phyloP scores from a whole-genome alignment of 2,329 filamentous ascomycete species.

The Penicillium sp. region DNA sequence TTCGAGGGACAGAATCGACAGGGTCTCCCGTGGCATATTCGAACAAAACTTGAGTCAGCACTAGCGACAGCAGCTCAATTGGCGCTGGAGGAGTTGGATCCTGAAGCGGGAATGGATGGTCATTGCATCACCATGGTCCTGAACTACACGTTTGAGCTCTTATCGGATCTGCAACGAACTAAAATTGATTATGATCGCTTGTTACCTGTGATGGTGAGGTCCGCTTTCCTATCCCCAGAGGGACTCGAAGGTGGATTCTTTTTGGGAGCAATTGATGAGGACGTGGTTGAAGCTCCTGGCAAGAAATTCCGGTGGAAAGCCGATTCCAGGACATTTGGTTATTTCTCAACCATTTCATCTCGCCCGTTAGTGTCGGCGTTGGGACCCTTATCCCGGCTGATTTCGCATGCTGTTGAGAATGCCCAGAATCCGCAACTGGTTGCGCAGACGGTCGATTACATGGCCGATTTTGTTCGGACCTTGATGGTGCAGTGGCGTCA shows the following conservation, averaged over 20 bases:
- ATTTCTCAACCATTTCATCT: slow-evolving; percentile 56
- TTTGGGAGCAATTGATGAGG: slow-evolving; percentile 66
- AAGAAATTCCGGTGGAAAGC: slow-evolving; percentile 67
- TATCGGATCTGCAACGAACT: slow-evolving; percentile 61
- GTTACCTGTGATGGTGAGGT: slow-evolving; percentile 67
- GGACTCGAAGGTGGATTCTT: slow-evolving; percentile 78
- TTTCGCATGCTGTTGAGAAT: slow-evolving; percentile 62
- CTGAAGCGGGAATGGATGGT: slow-evolving; percentile 51
- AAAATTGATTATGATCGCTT: slow-evolving; percentile 68
- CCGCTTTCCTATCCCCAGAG: slow-evolving; percentile 68
- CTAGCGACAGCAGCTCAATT: slow-evolving; percentile 75
- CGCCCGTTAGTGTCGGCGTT: slow-evolving; percentile 61
- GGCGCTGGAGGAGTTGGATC: slow-evolving; percentile 62
- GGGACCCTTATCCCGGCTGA: slow-evolving; percentile 63
- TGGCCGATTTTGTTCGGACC: slow-evolving; percentile 66
- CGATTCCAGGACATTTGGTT: slow-evolving; percentile 57
- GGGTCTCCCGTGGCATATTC: slow-evolving; percentile 64
- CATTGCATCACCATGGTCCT: slow-evolving; percentile 66
- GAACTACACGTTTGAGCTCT: slow-evolving; percentile 72
- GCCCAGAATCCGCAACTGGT: slow-evolving; percentile 48
- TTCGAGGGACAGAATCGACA: slow-evolving; percentile 66
- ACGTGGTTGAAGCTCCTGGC: slow-evolving; percentile 58
- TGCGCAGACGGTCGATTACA: slow-evolving; percentile 54
- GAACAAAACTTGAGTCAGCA: slow-evolving; percentile 68
- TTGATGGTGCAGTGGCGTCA: slow-evolving; percentile 72